Base-by-base conservation (phyloP, 805 yeast genomes). In the Clavispora phyllophila region DNA sequence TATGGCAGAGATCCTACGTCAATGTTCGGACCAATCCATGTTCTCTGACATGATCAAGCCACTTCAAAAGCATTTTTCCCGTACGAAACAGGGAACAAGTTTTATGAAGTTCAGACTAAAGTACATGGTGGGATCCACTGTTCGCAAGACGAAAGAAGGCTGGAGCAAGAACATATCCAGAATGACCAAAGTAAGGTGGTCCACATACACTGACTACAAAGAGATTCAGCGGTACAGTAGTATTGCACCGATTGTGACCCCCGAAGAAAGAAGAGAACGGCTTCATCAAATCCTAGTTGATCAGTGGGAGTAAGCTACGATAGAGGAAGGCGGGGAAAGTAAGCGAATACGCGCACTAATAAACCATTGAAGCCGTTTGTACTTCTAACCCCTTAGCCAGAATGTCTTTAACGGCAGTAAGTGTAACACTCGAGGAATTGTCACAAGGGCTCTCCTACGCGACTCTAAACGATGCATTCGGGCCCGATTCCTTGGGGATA, bases 401-500 rank as follows among this genome's bases (percentile, higher is more conserved):
- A 19, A 33, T 33, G 36, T 9, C 36, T 8, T 9, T 4, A 7
- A 8, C 17, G 10, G 63, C 73, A 4, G 70, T 69, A 1, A 45
- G 39, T 1, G 73, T 68, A 0, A 47, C 63, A 2, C 48, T 68
- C 0, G 41, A 48, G 20, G 63, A 62, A 27, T 60, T 73, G 22
- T 20, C 51, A 22, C 14, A 50, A 0, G 76, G 75, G 1, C 48
- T 58, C 2, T 59, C 55, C 3, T 63, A 63, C 36, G 37, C 49
- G 1, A 44, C 48, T 5, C 60, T 79, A 28, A 57, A 61, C 4
- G 44, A 56, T 9, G 82, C 83, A 1, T 79, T 79, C 58, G 84
- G 82, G 0, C 72, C 73, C 3, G 66, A 75, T 26, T 76, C 82
- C 0, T 61, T 79, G 8, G 84, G 84, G 1, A 72, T 79, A 27